Conservation (phyloP, 306 rosid species). For the Inga laurina region DNA sequence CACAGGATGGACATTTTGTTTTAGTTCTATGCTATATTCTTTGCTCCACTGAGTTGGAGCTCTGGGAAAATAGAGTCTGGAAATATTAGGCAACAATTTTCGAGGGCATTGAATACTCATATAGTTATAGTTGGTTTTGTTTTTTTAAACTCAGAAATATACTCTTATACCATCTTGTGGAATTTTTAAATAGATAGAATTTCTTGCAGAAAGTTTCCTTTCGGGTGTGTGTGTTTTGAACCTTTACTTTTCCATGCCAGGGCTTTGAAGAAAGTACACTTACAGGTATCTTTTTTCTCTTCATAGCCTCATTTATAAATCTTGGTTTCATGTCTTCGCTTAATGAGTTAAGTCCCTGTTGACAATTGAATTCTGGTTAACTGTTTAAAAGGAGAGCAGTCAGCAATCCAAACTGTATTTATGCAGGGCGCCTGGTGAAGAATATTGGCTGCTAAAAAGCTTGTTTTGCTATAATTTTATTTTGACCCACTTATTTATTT, state of each 20-base stretch:
- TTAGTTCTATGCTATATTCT: constrained; percentile 54
- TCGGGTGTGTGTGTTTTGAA: no score
- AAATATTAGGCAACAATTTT: constrained; percentile 61
- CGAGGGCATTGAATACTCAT: constrained; percentile 55
- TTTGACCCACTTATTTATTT: neutral
- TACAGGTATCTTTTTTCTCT: constrained; percentile 36
- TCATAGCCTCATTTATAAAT: constrained; percentile 9
- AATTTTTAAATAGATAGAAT: constrained; percentile 44
- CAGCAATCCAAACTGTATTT: constrained; percentile 20
- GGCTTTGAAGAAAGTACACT: constrained; percentile 13
- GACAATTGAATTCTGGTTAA: constrained; percentile 2
- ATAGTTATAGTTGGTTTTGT: constrained; percentile 35
- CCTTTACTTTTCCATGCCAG: no score
- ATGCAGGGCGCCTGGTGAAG: neutral
- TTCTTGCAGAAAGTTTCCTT: no score
- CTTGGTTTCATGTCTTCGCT: neutral
- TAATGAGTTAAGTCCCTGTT: constrained; percentile 14
- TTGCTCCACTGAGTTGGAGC: constrained; percentile 62
- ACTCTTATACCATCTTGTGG: constrained; percentile 31
- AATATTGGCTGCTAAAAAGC: neutral
- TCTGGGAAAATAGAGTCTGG: constrained; percentile 40
- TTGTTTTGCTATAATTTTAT: constrained; percentile 1
- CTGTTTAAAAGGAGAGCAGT: neutral
- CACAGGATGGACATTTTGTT: constrained; percentile 44
- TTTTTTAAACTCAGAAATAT: constrained; percentile 13